Conservation (phyloP, 441 rosid species). For the Gossypium laxum region DNA sequence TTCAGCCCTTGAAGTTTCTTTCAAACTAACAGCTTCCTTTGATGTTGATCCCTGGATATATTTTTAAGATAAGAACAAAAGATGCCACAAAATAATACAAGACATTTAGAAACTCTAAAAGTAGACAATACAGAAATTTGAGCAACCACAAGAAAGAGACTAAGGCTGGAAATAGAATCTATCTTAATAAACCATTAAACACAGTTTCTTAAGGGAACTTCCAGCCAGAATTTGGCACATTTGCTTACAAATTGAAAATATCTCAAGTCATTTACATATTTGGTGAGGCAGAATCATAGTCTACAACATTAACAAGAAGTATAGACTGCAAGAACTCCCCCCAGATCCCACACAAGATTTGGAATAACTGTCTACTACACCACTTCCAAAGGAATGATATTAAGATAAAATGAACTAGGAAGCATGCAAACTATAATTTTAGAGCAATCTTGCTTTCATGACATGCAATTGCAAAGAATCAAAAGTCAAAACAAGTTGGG, state of each 20-base stretch:
- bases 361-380: background rate
- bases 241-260: background rate
- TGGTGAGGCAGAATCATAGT: background rate
- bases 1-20: slow-evolving; percentile 65
- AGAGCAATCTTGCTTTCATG: background rate
- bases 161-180: background rate
- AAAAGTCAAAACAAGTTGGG: background rate
- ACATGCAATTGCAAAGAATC: background rate
- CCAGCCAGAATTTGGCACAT: background rate
- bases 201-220: background rate
- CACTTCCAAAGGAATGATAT: background rate
- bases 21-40: slow-evolving; percentile 55
- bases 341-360: background rate
- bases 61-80: slow-evolving; percentile 8
- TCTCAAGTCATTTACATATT: background rate
- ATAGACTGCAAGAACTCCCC: background rate
- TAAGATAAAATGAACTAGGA: background rate
- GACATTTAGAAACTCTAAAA: background rate
- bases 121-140: background rate
- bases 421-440: background rate
- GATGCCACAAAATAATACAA: background rate
- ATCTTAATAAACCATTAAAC: background rate
- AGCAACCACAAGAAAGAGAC: background rate
- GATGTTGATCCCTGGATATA: slow-evolving; percentile 55
- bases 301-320: background rate